Percentiles rank a stretch among this genome's conserved stretches.
Conservation (phyloP, 176 grass and related monocot species). For the Carex myosuroides region DNA sequence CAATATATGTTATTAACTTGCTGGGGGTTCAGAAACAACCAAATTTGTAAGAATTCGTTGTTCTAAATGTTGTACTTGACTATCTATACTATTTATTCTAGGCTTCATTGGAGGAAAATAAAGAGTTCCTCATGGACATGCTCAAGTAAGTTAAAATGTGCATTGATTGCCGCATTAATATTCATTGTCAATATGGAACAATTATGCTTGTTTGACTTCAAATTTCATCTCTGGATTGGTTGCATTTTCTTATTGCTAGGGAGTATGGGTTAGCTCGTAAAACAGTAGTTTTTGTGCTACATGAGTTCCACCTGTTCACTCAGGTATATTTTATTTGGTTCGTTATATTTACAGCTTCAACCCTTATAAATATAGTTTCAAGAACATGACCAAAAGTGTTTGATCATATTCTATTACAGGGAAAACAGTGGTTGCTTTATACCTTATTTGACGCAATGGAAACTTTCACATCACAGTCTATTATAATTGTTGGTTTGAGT, state of each 20-base stretch:
- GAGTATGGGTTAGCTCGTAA: constrained; percentile 93
- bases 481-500: constrained; percentile 80
- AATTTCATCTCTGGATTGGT: constrained; percentile 4
- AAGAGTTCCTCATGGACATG: constrained; percentile 85
- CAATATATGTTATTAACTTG: not conserved
- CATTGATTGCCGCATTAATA: not conserved
- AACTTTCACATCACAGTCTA: constrained; percentile 74
- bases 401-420: constrained; percentile 41
- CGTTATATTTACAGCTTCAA: constrained; percentile 15
- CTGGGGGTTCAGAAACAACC: not conserved
- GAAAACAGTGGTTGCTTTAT: constrained; percentile 91
- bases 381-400: not conserved
- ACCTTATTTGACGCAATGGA: constrained; percentile 92
- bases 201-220: not conserved
- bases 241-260: constrained; percentile 40
- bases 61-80: not conserved
- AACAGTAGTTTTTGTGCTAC: constrained; percentile 63
- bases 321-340: constrained; percentile 46
- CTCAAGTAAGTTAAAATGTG: constrained; percentile 39
- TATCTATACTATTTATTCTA: constrained; percentile 28
- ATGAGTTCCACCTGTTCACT: constrained; percentile 95
- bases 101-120: constrained; percentile 97
- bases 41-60: not conserved
- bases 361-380: not conserved
- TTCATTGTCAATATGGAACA: not conserved